Base-by-base conservation (phyloP, 345 rosid genomes). In the Lepidium sativum region DNA sequence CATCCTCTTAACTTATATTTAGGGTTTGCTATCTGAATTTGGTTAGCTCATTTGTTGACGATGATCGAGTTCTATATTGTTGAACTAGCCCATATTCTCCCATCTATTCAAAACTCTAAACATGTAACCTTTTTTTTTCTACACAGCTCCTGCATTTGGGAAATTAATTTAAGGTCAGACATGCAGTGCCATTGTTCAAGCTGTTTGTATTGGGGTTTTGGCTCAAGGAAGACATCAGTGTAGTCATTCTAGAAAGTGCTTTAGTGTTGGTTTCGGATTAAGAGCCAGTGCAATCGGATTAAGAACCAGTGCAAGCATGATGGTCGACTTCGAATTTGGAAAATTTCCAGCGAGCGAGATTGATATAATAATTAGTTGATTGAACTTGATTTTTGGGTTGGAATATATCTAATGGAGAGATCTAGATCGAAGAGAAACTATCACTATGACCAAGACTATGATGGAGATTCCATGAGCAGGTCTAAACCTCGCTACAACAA, bases 361-460 rank as follows among this genome's bases (percentile, higher is more conserved):
- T 35, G 44, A 41, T 15, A 3, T 27, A 42, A 50, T 31, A 16
- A 41, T 21, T 33, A 64, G 18, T 21, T 49, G 65, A 56, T 71
- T 56, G 45, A 41, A 71, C 57, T 29, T 58, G 34, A 54, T 6
- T 34, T 62, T 5, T 68, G 39, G 37, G 44, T 13, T 50, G 7
- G 20, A 20, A 13, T 40, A 14, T 6, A 6, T 29, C 6, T 44
- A 16, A 88, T 89, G 97, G 99, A 92, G 67, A 84, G 99, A 84
- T 87, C 97, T 61, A 92, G 99, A 92, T 92, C 97, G 33, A 92
- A 90, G 81, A 68, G 99, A 62, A 89, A 83, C 80, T 86, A 86
- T 80, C 85, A 85, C 82, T 86, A 87, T 60, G 97, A 89, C 75
- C 97, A 83, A 60, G 95, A 95, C 81, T 85, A 85, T 76, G 96